Evolutionary conservation across 768 basidiomycete species (phyloP).

Genomic region (Collybia sordida): DNA sequence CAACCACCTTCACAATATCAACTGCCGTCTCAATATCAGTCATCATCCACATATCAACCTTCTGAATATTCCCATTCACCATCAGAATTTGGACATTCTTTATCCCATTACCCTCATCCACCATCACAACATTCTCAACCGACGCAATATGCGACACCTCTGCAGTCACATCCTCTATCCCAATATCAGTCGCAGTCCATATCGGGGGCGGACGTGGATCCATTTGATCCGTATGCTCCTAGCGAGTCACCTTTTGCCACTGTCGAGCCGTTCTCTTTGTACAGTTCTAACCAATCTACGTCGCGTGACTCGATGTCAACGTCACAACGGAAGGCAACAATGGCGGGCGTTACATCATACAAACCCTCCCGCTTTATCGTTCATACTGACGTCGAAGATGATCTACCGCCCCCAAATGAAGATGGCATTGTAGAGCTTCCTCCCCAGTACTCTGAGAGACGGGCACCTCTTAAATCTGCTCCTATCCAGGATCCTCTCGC

Average conservation of each 20-base stretch:
- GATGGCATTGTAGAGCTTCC: slow-evolving; percentile 71
- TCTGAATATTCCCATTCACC: slow-evolving; percentile 12
- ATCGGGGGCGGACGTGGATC: slow-evolving; percentile 18
- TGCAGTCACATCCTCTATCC: not conserved
- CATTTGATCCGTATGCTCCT: slow-evolving; percentile 21
- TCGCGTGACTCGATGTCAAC: slow-evolving; percentile 29
- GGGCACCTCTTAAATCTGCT: slow-evolving; percentile 18
- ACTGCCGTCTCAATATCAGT: slow-evolving; percentile 9
- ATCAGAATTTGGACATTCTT: slow-evolving; percentile 3
- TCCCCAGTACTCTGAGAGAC: slow-evolving; percentile 65
- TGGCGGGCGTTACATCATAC: slow-evolving; percentile 45
- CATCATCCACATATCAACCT: slow-evolving; percentile 19
- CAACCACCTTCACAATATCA: slow-evolving; percentile 10
- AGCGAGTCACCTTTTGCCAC: slow-evolving; percentile 15
- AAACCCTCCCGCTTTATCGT: slow-evolving; percentile 57
- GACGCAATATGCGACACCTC: too few species aligned
- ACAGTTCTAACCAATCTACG: slow-evolving; percentile 16
- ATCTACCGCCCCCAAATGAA: slow-evolving; percentile 36
- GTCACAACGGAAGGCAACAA: slow-evolving; percentile 52
- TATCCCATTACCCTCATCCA: slow-evolving; percentile 10
- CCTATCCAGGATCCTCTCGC: not conserved
- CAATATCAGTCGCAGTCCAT: slow-evolving; percentile 20
- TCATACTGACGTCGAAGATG: slow-evolving; percentile 71
- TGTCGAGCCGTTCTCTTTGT: slow-evolving; percentile 19
- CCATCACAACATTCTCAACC: slow-evolving; percentile 13